Evolutionary conservation across 2,329 filamentous ascomycete genomes (phyloP), one percentile per base, ranked within the genome.

Genomic region (Diaporthe humulicola): DNA sequence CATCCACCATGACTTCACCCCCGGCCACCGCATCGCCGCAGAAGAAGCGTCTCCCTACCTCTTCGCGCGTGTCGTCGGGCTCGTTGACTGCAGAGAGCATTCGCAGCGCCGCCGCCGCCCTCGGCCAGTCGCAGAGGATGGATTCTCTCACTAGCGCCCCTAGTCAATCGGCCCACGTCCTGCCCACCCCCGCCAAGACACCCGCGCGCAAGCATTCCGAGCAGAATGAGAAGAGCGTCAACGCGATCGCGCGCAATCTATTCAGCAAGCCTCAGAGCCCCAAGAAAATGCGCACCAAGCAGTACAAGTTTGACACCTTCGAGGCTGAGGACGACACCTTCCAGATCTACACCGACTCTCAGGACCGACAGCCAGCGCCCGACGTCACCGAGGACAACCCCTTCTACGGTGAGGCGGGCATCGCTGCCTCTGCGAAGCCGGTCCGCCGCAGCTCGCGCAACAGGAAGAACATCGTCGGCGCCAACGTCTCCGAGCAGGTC

Each of bases 101-200:
- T 60, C 81, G 84, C 73, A 83, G 83, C 74, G 85, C 88, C 22
- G 85, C 88, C 17, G 81, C 83, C 19, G 82, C 84, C n/a, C 82
- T 87, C 7, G 85, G 84, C 50, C 79, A 84, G 71, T 76, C 70
- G 28, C 78, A 80, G 60, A 82, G 81, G 67, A 74, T 72, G 56
- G 70, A 72, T 8, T 36, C 77, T 78, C 75, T 40, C 76, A 77
- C 45, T 75, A 75, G 58, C 82, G 78, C 36, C 77, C 83, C 61
- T 66, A 82, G 66, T 80, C 84, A 25, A 83, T 83, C 72, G 78
- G 81, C 72, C 79, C 83, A 72, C 88, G 86, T 77, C 89, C 89
- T 96, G 60, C 93, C 93, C 22, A 96, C 94, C 4, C 94, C 94
- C 2, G 90, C 91, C 77, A 96, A 96, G 86, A 96, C 94, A 4